Evolutionary conservation across 768 basidiomycete genomes (phyloP).

Genomic region (Russula olivacea): DNA sequence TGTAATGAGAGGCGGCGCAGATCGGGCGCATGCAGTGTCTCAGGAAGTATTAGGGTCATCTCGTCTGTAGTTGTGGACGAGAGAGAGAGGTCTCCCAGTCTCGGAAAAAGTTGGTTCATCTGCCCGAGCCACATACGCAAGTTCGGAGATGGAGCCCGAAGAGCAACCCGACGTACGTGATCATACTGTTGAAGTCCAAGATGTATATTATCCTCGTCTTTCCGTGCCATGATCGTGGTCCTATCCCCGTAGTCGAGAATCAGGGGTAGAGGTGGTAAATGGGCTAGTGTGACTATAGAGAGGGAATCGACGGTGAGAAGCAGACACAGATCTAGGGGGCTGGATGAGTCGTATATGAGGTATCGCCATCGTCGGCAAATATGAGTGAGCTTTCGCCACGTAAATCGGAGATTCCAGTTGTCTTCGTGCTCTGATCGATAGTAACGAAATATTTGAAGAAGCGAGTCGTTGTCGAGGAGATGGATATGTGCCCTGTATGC

Average conservation of each 20-base stretch:
- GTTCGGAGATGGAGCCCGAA: background rate
- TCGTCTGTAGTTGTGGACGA: background rate
- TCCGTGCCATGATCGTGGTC: background rate
- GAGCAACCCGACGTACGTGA: background rate
- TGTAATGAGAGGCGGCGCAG: background rate
- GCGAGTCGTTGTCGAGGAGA: background rate
- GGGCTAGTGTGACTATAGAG: background rate
- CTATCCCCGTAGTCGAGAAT: background rate
- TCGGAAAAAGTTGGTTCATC: background rate
- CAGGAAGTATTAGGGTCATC: background rate
- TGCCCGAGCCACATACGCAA: background rate
- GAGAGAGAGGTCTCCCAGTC: background rate
- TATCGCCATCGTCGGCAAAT: conserved; percentile 6
- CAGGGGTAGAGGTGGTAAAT: background rate
- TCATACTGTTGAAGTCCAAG: background rate
- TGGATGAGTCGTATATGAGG: background rate
- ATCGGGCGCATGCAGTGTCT: background rate
- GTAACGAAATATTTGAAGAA: background rate
- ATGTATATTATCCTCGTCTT: background rate
- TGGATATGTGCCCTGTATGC: background rate
- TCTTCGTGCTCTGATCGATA: background rate
- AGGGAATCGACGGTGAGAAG: background rate
- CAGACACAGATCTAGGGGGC: background rate
- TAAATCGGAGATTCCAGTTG: background rate
- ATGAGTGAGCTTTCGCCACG: conserved; percentile 7